Conservation (phyloP, 2,329 filamentous ascomycete genomes). For the Chaetomium globosum region DNA sequence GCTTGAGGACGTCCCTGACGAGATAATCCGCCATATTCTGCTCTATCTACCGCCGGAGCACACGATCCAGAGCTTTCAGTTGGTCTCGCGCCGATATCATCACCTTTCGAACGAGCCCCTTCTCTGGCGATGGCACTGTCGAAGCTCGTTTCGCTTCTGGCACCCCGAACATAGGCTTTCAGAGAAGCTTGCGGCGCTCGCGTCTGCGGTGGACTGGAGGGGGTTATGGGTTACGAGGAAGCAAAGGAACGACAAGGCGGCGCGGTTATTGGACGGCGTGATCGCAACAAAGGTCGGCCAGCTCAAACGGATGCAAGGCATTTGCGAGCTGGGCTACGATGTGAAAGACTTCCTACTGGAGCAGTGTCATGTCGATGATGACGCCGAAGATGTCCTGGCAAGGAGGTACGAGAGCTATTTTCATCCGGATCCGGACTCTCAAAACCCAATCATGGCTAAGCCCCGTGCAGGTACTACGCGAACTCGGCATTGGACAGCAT, state of each 20-base stretch:
- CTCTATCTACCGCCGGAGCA: constrained; percentile 61
- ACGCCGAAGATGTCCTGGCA: constrained; percentile 73
- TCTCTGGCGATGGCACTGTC: constrained; percentile 80
- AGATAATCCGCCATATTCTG: constrained; percentile 81
- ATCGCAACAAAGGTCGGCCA: constrained; percentile 71
- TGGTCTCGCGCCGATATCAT: constrained; percentile 65
- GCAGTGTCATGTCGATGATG: constrained; percentile 62
- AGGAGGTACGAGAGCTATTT: constrained; percentile 54
- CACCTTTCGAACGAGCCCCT: constrained; percentile 69
- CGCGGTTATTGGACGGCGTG: constrained; percentile 65
- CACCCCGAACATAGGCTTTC: constrained; percentile 63
- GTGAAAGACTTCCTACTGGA: constrained; percentile 80
- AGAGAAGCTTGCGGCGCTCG: constrained; percentile 56
- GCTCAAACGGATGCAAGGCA: constrained; percentile 67
- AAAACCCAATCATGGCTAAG: not conserved
- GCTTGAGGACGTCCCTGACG: constrained; percentile 54
- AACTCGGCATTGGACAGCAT: constrained; percentile 75
- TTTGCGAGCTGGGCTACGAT: constrained; percentile 78
- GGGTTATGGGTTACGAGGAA: constrained; percentile 62
- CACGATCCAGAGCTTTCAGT: constrained; percentile 52
- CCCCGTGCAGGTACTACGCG: constrained; percentile 67
- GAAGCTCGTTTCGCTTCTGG: constrained; percentile 73
- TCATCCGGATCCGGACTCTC: not conserved
- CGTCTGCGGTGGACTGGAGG: constrained; percentile 73
- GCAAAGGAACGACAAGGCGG: constrained; percentile 55